Evolutionary conservation across 2,329 filamentous ascomycete genomes (phyloP).

Genomic region (Ceratocystis ficicola): DNA sequence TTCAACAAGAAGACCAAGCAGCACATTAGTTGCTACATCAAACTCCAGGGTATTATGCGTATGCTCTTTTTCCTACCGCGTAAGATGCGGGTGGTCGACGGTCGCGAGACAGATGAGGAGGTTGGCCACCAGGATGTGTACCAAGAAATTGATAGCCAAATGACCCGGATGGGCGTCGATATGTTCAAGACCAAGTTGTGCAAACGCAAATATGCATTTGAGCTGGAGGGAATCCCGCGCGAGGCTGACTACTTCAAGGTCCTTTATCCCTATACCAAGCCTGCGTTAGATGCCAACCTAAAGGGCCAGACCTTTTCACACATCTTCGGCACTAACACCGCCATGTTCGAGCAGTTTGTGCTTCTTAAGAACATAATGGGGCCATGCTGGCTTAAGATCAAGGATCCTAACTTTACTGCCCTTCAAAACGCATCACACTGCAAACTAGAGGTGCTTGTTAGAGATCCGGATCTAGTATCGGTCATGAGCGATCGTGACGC

Average conservation of each 20-base stretch:
- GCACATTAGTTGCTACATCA: slow-evolving; percentile 88
- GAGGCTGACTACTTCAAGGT: slow-evolving; percentile 88
- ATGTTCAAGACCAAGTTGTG: slow-evolving; percentile 92
- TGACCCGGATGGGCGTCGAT: slow-evolving; percentile 73
- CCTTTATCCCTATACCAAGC: slow-evolving; percentile 82
- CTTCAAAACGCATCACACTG: slow-evolving; percentile 93
- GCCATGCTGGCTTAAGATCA: slow-evolving; percentile 89
- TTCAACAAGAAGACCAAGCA: slow-evolving; percentile 69
- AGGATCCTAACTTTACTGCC: slow-evolving; percentile 68
- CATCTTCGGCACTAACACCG: slow-evolving; percentile 85
- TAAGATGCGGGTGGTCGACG: slow-evolving; percentile 43
- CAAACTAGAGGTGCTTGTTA: slow-evolving; percentile 79
- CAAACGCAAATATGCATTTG: slow-evolving; percentile 88
- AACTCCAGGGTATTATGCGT: slow-evolving; percentile 84
- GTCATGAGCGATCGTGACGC: slow-evolving; percentile 66
- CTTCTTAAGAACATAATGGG: slow-evolving; percentile 99
- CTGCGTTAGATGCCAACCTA: slow-evolving; percentile 49
- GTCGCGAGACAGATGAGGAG: slow-evolving; percentile 60
- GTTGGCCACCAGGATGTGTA: slow-evolving; percentile 84
- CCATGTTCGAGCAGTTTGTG: slow-evolving; percentile 94
- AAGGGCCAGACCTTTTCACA: slow-evolving; percentile 84
- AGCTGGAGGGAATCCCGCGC: slow-evolving; percentile 72
- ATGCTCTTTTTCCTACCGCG: slow-evolving; percentile 91
- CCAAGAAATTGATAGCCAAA: slow-evolving; percentile 72
- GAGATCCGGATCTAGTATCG: slow-evolving; percentile 63